phyloP scores from a whole-genome alignment of 2,329 filamentous ascomycete genomes.

The Pseudogymnoascus sp. region DNA sequence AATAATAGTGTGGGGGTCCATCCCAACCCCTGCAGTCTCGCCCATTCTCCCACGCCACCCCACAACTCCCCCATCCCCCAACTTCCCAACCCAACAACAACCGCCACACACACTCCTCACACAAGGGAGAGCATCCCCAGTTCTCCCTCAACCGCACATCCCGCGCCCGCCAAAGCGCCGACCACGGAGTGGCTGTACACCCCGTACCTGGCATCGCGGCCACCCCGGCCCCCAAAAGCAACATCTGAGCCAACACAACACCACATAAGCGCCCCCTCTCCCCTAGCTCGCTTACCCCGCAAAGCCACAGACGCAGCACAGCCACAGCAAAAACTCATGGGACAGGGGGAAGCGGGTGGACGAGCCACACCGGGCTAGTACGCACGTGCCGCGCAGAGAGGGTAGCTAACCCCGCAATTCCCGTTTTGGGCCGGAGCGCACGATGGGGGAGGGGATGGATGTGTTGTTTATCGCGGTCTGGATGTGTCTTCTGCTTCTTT shows the following conservation, averaged over 20 bases:
- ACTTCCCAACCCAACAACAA: neutral
- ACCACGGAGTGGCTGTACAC: neutral
- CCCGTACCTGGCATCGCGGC: neutral
- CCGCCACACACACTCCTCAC: neutral
- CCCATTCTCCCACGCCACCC: slow-evolving; percentile 1
- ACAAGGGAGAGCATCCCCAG: too few species aligned
- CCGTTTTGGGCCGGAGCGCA: neutral
- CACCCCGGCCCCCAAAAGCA: neutral
- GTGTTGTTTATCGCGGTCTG: neutral
- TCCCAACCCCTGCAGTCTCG: neutral
- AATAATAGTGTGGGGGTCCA: slow-evolving; percentile 6
- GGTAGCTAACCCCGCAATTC: neutral
- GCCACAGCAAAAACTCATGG: neutral
- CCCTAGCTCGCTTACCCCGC: neutral
- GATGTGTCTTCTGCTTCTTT: neutral
- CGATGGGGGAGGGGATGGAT: neutral
- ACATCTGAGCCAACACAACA: neutral
- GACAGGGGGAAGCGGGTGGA: too few species aligned
- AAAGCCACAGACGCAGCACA: neutral
- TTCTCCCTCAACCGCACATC: neutral
- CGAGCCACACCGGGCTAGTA: neutral
- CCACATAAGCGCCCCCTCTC: neutral
- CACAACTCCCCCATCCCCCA: neutral
- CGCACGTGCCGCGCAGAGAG: neutral
- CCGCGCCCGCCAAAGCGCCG: neutral